These are phyloP conservation scores for Paxillus ammoniavirescens DNA, from an alignment of 768 basidiomycete species.

Conservation along the genomic window DNA sequence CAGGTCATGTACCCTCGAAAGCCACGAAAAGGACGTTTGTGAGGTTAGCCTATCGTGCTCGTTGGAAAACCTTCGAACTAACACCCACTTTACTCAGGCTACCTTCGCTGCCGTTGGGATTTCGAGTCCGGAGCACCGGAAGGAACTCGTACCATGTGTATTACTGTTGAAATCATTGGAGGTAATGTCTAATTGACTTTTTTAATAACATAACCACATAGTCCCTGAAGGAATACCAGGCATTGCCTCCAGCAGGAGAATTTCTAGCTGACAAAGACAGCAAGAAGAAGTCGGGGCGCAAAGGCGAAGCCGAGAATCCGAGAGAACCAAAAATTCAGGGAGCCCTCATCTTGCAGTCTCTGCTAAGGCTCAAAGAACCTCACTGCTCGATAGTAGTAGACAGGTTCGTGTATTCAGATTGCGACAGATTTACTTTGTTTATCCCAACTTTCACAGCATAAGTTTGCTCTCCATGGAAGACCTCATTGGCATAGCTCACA, in stretches of 20 bases:
- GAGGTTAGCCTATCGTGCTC: conserved; percentile 46
- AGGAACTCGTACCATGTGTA: conserved; percentile 63
- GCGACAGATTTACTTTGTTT: conserved; percentile 6
- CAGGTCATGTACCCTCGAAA: conserved; percentile 49
- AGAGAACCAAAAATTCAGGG: conserved; percentile 79
- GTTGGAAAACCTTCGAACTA: background rate
- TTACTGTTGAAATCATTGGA: conserved; percentile 51
- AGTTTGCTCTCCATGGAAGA: conserved; percentile 55
- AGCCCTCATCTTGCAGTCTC: conserved; percentile 78
- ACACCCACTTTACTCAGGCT: conserved; percentile 42
- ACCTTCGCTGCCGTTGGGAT: conserved; percentile 60
- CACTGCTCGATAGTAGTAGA: conserved; percentile 67
- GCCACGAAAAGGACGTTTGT: conserved; percentile 47
- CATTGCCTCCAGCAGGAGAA: conserved; percentile 7
- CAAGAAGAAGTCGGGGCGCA: conserved; percentile 12
- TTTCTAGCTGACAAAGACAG: conserved; percentile 9
- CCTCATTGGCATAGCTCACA: conserved; percentile 56
- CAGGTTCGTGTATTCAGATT: conserved; percentile 46
- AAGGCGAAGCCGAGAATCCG: conserved; percentile 29
- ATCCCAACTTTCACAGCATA: conserved; percentile 43
- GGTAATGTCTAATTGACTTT: conserved; percentile 34
- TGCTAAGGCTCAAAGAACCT: conserved; percentile 67
- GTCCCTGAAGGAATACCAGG: conserved; percentile 22
- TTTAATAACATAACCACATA: conserved; percentile 1
- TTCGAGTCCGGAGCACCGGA: conserved; percentile 44